Evolutionary conservation across 73 alveolate species (phyloP), one percentile per base, ranked within the genome.

Genomic region (Paramecium sonneborni): DNA sequence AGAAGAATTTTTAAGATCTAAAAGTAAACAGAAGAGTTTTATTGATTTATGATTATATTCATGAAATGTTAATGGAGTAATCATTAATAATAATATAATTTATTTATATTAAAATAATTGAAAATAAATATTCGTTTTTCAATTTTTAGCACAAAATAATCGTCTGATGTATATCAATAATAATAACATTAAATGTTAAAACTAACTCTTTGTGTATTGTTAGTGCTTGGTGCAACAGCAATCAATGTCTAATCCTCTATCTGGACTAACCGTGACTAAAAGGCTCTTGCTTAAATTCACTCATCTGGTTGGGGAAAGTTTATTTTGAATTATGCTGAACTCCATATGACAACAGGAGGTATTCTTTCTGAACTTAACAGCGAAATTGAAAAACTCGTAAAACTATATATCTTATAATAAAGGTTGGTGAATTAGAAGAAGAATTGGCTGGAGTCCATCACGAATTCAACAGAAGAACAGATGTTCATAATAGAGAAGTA

Each of bases 301-400:
- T 41, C 44, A 79, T 43, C 76, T 24, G 74, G 74, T 79, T 79
- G 90, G 90, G 90, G 90, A 8, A 79, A 39, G 62, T 79, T 79
- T 46, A 79, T 79, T 34, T 41, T 79, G 76, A 79, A 79, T 62
- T 79, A 39, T 79, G 90, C 90, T 6, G 90, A 79, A 46, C 90
- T 79, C 74, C 90, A 79, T 24, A 23, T 79, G 48, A 5, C 35
- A 79, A 79, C 90, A 3, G 90, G 90, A 79, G 90, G 90, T 79
- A 43, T 79, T 23, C 55, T 79, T n/a, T 18, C 46, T 20, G 90
- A 79, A 26, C 90, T 79, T 15, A 46, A 43, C 21, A 24, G 55
- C 32, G 90, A 39, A 79, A 79, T 79, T 46, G 90, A 41, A 39
- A 39, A 79, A 23, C 74, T 79, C 20, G 90, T 79, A 79, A 34